These are phyloP conservation scores for Sequoia sempervirens DNA, from an alignment of 75 land plant species.

Conservation along the genomic window DNA sequence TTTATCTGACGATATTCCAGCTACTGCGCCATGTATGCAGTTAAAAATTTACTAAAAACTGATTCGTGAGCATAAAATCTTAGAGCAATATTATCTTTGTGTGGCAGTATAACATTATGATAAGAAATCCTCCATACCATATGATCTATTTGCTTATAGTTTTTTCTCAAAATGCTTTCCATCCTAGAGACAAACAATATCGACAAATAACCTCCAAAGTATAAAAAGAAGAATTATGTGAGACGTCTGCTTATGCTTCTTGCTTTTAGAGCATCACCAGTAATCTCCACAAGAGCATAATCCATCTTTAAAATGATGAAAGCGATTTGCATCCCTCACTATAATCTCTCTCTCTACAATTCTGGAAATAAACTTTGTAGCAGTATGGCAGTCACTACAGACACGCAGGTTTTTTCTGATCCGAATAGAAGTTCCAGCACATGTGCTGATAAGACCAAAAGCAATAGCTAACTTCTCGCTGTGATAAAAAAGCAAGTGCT, in stretches of 20 bases:
- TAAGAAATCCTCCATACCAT: too few species aligned
- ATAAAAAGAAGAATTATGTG: neutral
- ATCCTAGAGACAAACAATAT: too few species aligned
- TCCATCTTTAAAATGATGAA: conserved; percentile 27
- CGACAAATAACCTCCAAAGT: too few species aligned
- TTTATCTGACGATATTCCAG: too few species aligned
- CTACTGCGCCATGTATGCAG: too few species aligned
- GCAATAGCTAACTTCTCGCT: conserved; percentile 31
- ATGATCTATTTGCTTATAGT: too few species aligned
- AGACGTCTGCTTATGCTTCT: neutral
- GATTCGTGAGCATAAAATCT: too few species aligned
- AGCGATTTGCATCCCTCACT: conserved; percentile 19
- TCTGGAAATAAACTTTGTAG: conserved; percentile 14
- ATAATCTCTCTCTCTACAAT: conserved; percentile 13
- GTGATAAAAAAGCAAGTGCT: conserved; percentile 10
- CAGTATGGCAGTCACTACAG: conserved; percentile 18
- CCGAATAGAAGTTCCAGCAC: conserved; percentile 15
- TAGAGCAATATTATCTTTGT: too few species aligned
- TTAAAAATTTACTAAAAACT: too few species aligned
- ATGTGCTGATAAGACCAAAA: conserved; percentile 20
- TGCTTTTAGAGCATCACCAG: neutral
- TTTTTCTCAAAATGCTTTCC: too few species aligned
- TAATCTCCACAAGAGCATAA: conserved; percentile 23
- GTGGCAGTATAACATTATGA: too few species aligned
- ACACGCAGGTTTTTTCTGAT: conserved; percentile 15